Conservation (phyloP, 2,329 filamentous ascomycete genomes). For the Colletotrichum sp. region DNA sequence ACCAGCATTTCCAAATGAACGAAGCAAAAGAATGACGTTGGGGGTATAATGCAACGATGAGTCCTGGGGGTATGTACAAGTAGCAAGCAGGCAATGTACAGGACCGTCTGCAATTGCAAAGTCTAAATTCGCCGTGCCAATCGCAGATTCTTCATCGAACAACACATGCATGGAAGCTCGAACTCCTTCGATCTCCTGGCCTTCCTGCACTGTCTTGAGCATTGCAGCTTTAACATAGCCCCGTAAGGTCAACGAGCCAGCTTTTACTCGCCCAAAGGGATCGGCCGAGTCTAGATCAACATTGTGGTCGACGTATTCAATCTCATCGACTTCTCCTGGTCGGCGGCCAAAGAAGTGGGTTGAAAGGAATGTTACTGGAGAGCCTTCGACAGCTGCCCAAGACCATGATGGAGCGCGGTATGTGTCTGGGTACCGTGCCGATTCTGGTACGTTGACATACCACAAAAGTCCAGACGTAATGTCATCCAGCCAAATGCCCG, state of each 20-base stretch:
- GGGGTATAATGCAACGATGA: neutral
- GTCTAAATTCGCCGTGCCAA: neutral
- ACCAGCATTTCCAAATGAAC: neutral
- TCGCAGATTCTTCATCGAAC: neutral
- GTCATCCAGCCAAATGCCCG: neutral
- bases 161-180: neutral
- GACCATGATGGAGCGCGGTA: neutral
- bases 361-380: neutral
- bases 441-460: neutral
- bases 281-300: neutral
- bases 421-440: neutral
- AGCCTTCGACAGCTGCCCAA: neutral
- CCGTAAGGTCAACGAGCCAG: neutral
- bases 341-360: neutral
- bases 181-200: neutral
- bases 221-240: neutral
- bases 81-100: neutral
- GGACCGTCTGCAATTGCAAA: neutral
- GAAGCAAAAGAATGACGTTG: neutral
- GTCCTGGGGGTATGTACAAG: neutral
- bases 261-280: neutral
- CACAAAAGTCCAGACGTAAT: neutral
- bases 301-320: neutral
- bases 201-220: neutral
- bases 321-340: neutral